Conservation (phyloP, 192 early-diverging fungal species). For the Coemansia sp. region DNA sequence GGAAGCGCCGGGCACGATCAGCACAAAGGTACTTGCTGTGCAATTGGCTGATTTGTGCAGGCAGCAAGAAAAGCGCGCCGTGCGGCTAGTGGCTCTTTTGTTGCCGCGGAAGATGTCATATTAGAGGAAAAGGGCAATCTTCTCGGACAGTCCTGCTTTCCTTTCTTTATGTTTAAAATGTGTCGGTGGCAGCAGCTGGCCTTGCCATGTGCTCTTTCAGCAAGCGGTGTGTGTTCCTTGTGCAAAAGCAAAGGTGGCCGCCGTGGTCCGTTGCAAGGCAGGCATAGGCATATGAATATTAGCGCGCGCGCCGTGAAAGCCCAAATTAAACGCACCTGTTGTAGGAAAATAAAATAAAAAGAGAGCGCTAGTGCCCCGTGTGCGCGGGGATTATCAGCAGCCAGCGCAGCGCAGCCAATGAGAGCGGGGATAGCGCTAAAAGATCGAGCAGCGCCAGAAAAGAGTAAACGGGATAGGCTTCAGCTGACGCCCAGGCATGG, state of each 20-base stretch:
- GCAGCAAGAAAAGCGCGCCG: not conserved
- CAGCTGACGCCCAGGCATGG: no score
- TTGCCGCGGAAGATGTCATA: not conserved
- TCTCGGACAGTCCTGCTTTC: no score
- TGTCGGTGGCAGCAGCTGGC: not conserved
- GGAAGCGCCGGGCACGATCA: not conserved
- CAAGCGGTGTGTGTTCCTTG: no score
- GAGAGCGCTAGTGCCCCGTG: constrained; percentile 4
- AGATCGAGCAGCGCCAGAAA: no score
- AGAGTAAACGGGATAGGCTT: no score
- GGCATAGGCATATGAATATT: constrained; percentile 2
- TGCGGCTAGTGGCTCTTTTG: not conserved
- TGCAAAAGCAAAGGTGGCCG: not conserved
- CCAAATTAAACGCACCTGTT: not conserved
- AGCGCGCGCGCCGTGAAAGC: not conserved
- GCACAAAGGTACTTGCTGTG: not conserved
- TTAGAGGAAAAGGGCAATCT: not conserved
- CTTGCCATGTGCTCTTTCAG: not conserved
- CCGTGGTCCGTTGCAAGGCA: not conserved
- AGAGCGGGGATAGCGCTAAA: no score
- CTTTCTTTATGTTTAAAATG: not conserved
- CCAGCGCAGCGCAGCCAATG: not conserved
- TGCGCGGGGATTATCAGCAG: constrained; percentile 7
- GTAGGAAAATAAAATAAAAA: not conserved
- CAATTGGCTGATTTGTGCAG: not conserved